Percentiles rank a stretch among this genome's conserved stretches.
Evolutionary conservation across 1,139 yeast species (phyloP).

Genomic region (Meyerozyma athensensis): DNA sequence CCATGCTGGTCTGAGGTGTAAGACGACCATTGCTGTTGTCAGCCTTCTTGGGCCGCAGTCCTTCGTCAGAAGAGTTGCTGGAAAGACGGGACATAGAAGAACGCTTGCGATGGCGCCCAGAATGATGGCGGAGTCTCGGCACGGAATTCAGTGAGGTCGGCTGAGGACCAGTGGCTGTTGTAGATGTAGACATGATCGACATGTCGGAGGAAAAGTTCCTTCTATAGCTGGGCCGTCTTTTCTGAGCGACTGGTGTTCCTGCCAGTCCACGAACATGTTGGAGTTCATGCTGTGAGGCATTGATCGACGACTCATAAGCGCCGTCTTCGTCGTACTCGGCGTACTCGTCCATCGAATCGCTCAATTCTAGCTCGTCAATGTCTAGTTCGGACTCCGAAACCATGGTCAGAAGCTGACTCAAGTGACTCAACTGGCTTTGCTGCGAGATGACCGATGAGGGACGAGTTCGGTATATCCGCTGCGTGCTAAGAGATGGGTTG

Average conservation of each 20-base stretch:
- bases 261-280: conserved; percentile 6
- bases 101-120: conserved; percentile 21
- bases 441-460: conserved; percentile 69
- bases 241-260: conserved; percentile 5
- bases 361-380: conserved; percentile 42
- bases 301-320: conserved; percentile 29
- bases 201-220: conserved; percentile 35
- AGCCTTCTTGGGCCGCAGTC: conserved; percentile 10
- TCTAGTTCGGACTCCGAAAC: conserved; percentile 44
- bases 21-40: too few relatives aligned
- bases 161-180: conserved; percentile 19
- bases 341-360: conserved; percentile 31
- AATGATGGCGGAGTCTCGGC: conserved; percentile 3
- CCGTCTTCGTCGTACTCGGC: conserved; percentile 29
- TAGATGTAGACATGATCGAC: conserved; percentile 32
- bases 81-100: conserved; percentile 32
- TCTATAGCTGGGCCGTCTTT: conserved; percentile 30
- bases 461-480: conserved; percentile 27
- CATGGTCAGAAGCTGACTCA: conserved; percentile 55
- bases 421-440: conserved; percentile 49
- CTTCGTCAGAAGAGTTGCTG: conserved; percentile 38
- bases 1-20: background rate
- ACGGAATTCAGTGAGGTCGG: conserved; percentile 5
- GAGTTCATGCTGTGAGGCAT: conserved; percentile 22
- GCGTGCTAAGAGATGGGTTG: background rate